Evolutionary conservation across 1,284 basidiomycete species (phyloP), one percentile per base, ranked within the genome.

Genomic region (Rhodotorula sp.): DNA sequence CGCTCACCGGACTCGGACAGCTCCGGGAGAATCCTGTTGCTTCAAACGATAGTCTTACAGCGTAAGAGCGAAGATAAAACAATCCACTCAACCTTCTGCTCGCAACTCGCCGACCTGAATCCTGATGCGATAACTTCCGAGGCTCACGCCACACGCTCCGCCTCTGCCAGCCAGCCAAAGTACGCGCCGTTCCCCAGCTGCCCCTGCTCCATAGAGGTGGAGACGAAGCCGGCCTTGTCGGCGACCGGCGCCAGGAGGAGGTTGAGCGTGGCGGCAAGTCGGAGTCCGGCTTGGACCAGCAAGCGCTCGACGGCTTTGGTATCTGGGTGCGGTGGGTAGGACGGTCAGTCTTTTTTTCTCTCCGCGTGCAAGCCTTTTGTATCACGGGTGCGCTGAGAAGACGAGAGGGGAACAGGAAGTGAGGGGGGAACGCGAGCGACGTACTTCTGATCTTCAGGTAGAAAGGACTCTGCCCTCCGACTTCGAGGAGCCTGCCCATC

Each of bases 251-350:
- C 73, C 16, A 78, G 62, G 45, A 78, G 69, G 16, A 77, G 69
- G 65, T 82, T 82, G 65, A 82, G 76, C 0, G 79, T 73, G 1
- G 79, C 79, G 38, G 80, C 81, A n/a, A 82, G 76, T 21, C 81
- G 72, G 28, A 81, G 61, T 1, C 81, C 81, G n/a, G 75, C 81
- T 68, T 78, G 78, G 0, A 79, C 78, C 7, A 82, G 73, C 54
- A 80, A 76, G 56, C 76, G 75, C 66, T 81, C 80, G 54, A 82
- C 74, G 31, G 81, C 64, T 69, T 79, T 79, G 66, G 79, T 77
- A 19, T 78, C 73, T 70, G 64, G 26, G 14, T 59, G 26, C 6
- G n/a, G 5, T 4, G 31, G 21, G 26, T 7, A 23, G 3, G 49
- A 6, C 28, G 49, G 23, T 8, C 16, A 23, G 49, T 28, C 6